Percentiles rank a stretch among this genome's conserved stretches.
Conservation (phyloP, 306 rosid species). For the Cyclanthera cordifolia region DNA sequence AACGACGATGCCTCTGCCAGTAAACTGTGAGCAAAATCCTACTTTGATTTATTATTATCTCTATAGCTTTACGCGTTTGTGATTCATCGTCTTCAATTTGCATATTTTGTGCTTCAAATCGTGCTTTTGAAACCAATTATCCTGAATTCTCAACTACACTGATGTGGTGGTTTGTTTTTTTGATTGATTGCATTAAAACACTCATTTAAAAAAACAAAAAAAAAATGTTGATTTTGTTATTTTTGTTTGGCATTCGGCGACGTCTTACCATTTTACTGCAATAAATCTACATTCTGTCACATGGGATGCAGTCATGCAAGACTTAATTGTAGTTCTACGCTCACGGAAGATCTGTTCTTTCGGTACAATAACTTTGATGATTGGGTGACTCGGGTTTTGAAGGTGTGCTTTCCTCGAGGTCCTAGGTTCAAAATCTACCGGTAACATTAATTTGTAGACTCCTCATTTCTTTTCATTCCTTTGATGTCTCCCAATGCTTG, state of each 20-base stretch:
- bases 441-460: no score
- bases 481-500: no score
- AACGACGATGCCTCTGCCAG: slow-evolving; percentile 73
- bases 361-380: not conserved
- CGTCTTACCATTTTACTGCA: no score
- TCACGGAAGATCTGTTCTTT: not conserved
- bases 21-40: slow-evolving; percentile 34
- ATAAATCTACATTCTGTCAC: not conserved
- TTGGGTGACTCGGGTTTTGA: no score
- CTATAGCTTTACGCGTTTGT: not conserved
- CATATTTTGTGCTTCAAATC: not conserved
- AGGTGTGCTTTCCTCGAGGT: no score
- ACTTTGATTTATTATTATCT: not conserved
- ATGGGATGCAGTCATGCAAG: not conserved
- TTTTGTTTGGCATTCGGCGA: not conserved
- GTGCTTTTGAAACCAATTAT: not conserved
- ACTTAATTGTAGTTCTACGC: not conserved
- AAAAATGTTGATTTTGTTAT: not conserved
- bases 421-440: no score
- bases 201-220: no score
- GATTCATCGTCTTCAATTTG: not conserved
- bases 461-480: no score
- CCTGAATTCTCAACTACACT: not conserved
- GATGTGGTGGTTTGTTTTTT: not conserved
- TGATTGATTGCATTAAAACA: not conserved